Percentiles rank a stretch among this genome's conserved stretches.
phyloP scores from a whole-genome alignment of 1,284 basidiomycete genomes.

The Gymnopus androsaceus region DNA sequence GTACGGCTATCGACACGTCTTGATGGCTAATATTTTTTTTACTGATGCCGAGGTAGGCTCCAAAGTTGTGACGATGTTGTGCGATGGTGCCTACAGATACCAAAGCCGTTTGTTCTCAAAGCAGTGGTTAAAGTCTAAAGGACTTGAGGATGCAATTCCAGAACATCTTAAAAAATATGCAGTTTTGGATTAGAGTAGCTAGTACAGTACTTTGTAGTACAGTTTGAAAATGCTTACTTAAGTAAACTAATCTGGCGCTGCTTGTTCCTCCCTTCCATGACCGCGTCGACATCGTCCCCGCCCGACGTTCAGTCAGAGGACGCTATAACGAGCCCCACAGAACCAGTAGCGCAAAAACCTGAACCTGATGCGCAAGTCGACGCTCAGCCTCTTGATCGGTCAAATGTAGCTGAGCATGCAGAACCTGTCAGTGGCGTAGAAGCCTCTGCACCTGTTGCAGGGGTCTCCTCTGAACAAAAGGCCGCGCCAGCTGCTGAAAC shows the following conservation, averaged over 20 bases:
- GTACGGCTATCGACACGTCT: conserved; percentile 37
- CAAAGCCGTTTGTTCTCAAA: conserved; percentile 96
- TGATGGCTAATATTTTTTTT: background rate
- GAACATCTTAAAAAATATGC: conserved; percentile 87
- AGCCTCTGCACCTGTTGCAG: background rate
- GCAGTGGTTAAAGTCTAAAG: conserved; percentile 89
- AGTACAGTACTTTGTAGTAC: background rate
- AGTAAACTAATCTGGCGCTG: background rate
- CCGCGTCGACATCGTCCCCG: conserved; percentile 8
- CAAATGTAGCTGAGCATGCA: background rate
- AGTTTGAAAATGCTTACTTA: background rate
- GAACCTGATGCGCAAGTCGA: background rate
- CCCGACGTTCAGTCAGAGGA: conserved; percentile 11
- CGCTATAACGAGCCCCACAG: background rate
- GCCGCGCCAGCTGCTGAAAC: background rate
- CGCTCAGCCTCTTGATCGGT: background rate
- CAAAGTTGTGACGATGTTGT: conserved; percentile 87
- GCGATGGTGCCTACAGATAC: conserved; percentile 96
- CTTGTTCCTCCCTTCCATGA: conserved; percentile 10
- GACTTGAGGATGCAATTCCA: conserved; percentile 80
- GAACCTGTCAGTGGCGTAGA: conserved; percentile 4
- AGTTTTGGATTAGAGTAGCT: conserved; percentile 66
- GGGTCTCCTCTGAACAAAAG: background rate
- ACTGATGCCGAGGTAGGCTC: conserved; percentile 54
- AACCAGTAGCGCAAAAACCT: background rate